Percentiles rank a stretch among this genome's conserved stretches.
Conservation (phyloP, 2,329 filamentous ascomycete species). For the Juglanconis juglandina region DNA sequence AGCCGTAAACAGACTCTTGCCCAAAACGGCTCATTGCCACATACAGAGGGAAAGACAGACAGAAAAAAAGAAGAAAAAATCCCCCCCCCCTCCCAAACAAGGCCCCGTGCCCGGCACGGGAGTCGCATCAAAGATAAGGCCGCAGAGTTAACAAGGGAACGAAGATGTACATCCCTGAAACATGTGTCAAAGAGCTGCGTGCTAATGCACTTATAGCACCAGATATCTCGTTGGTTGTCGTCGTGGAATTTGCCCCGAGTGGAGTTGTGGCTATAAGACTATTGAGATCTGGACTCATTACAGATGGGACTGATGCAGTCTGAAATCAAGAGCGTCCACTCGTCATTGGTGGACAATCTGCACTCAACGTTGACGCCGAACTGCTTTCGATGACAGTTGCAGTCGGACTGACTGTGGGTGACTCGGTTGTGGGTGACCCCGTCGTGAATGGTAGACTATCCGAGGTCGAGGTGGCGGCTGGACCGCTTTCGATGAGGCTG, state of each 20-base stretch:
- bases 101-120: too few relatives aligned
- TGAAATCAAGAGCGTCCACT: background rate
- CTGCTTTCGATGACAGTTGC: too few relatives aligned
- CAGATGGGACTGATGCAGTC: background rate
- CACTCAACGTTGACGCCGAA: background rate
- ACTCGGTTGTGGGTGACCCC: too few relatives aligned
- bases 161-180: background rate
- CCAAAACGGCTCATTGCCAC: too few relatives aligned
- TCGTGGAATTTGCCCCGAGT: background rate
- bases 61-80: background rate
- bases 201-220: background rate
- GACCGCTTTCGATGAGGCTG: background rate
- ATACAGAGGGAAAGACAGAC: too few relatives aligned
- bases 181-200: background rate
- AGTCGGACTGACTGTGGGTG: too few relatives aligned
- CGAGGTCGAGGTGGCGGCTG: background rate
- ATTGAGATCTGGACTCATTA: background rate
- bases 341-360: constrained; percentile 1
- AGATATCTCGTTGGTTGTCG: background rate
- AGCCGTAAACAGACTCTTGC: too few relatives aligned
- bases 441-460: background rate
- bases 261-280: background rate
- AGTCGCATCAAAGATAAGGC: background rate
- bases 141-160: background rate
- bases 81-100: background rate